phyloP scores from a whole-genome alignment of 495 filamentous ascomycete species.

The Neurospora sp. region DNA sequence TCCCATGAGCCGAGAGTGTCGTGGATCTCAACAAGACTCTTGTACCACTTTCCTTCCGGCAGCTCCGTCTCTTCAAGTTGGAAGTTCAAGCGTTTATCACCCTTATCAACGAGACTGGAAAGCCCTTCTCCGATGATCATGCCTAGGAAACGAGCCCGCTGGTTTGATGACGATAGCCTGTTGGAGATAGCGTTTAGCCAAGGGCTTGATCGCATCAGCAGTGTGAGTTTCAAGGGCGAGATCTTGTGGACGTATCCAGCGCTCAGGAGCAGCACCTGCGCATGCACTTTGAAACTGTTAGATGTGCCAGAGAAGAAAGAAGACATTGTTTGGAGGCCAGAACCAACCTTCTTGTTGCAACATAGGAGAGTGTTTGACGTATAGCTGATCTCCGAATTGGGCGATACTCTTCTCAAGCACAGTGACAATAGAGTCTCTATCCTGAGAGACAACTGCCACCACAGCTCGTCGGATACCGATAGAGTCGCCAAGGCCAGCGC shows the following conservation, averaged over 20 bases:
- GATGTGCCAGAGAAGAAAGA: constrained; percentile 1
- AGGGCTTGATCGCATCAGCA: constrained; percentile 55
- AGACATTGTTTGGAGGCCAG: neutral
- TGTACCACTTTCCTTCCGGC: constrained; percentile 69
- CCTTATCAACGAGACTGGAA: constrained; percentile 69
- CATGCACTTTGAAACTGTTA: constrained; percentile 47
- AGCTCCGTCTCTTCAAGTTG: constrained; percentile 68
- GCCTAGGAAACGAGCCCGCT: constrained; percentile 69
- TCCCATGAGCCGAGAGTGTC: constrained; percentile 57
- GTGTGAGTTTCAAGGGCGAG: constrained; percentile 47
- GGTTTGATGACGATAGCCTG: constrained; percentile 66
- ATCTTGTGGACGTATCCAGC: constrained; percentile 64
- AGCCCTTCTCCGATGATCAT: constrained; percentile 82
- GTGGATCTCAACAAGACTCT: constrained; percentile 48
- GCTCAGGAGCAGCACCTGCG: constrained; percentile 67
- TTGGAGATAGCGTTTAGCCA: constrained; percentile 80
- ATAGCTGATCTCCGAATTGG: constrained; percentile 76
- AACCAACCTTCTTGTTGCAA: constrained; percentile 74
- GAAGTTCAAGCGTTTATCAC: constrained; percentile 65
- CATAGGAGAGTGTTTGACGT: constrained; percentile 72
- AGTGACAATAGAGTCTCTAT: constrained; percentile 40
- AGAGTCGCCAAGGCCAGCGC: constrained; percentile 54
- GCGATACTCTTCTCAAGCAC: constrained; percentile 57
- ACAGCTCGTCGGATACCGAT: constrained; percentile 54
- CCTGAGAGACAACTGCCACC: constrained; percentile 47